Conservation (phyloP, 371 early-diverging fungal genomes). For the Quaeritorhiza haematococci region DNA sequence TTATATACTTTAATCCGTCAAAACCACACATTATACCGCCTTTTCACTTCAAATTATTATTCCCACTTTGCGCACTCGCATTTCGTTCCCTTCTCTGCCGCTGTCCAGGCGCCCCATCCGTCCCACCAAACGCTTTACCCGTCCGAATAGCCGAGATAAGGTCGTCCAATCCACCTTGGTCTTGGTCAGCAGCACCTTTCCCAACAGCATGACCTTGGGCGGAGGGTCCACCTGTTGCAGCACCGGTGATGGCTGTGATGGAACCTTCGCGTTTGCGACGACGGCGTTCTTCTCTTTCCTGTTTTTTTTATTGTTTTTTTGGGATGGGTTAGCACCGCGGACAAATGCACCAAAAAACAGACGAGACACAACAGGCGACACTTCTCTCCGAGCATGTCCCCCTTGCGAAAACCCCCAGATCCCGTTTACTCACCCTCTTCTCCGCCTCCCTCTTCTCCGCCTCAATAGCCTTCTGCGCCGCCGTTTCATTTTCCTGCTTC, state of each 20-base stretch:
- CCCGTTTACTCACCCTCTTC: slow-evolving; percentile 22
- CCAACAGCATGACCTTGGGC: no score
- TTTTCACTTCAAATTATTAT: no score
- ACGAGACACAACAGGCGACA: not conserved
- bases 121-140: slow-evolving; percentile 38
- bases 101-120: not conserved
- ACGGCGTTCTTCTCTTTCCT: slow-evolving; percentile 34
- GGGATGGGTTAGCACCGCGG: not conserved
- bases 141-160: slow-evolving; percentile 41
- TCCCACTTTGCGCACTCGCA: no score
- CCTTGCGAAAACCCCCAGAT: not conserved
- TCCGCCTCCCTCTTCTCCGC: slow-evolving; percentile 39
- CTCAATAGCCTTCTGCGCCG: slow-evolving; percentile 30
- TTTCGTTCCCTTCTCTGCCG: no score
- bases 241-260: no score
- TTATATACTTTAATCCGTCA: no score
- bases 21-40: no score
- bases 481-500: slow-evolving; percentile 36
- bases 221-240: no score
- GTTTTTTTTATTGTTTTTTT: no score
- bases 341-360: not conserved
- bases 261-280: no score
- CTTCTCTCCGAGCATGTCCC: no score
- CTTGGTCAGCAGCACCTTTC: not conserved
- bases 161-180: slow-evolving; percentile 41